phyloP scores from a whole-genome alignment of 2,329 filamentous ascomycete genomes.

The Cadophora malorum region DNA sequence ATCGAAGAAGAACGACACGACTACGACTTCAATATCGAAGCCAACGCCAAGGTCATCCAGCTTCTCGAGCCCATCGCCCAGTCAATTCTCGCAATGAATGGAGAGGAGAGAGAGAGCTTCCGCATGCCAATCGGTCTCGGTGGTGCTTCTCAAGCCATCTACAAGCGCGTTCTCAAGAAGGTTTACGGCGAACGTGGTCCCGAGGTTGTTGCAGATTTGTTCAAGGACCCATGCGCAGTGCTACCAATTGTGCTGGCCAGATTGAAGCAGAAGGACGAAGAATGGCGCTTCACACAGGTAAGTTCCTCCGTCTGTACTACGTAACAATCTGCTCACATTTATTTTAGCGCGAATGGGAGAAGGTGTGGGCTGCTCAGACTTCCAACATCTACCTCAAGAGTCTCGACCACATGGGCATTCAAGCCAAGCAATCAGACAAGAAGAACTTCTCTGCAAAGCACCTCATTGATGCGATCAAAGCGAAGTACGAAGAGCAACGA shows the following conservation, averaged over 20 bases:
- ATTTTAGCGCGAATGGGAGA: slow-evolving; percentile 88
- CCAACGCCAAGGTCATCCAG: slow-evolving; percentile 92
- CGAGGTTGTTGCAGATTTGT: slow-evolving; percentile 87
- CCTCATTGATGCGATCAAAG: slow-evolving; percentile 87
- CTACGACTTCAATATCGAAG: slow-evolving; percentile 98
- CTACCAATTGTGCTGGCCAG: slow-evolving; percentile 87
- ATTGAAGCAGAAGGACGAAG: slow-evolving; percentile 94
- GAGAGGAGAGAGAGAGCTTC: slow-evolving; percentile 75
- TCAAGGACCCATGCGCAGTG: slow-evolving; percentile 81
- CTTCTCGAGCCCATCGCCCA: slow-evolving; percentile 93
- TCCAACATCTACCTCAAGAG: slow-evolving; percentile 95
- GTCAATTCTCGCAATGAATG: slow-evolving; percentile 81
- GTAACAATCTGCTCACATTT: slow-evolving; percentile 19
- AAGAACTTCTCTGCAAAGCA: slow-evolving; percentile 89
- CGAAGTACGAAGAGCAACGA: slow-evolving; percentile 89
- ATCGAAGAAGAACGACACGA: slow-evolving; percentile 99
- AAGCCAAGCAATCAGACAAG: slow-evolving; percentile 89
- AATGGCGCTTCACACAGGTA: slow-evolving; percentile 90
- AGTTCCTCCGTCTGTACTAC: slow-evolving; percentile 27
- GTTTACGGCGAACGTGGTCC: slow-evolving; percentile 90
- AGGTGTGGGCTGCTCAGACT: slow-evolving; percentile 96
- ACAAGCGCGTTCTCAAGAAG: slow-evolving; percentile 97
- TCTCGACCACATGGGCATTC: slow-evolving; percentile 94
- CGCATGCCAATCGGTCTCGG: slow-evolving; percentile 83
- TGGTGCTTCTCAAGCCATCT: slow-evolving; percentile 94